Base-by-base conservation (phyloP, 2,329 filamentous ascomycete genomes). In the Colletotrichum sansevieriae region DNA sequence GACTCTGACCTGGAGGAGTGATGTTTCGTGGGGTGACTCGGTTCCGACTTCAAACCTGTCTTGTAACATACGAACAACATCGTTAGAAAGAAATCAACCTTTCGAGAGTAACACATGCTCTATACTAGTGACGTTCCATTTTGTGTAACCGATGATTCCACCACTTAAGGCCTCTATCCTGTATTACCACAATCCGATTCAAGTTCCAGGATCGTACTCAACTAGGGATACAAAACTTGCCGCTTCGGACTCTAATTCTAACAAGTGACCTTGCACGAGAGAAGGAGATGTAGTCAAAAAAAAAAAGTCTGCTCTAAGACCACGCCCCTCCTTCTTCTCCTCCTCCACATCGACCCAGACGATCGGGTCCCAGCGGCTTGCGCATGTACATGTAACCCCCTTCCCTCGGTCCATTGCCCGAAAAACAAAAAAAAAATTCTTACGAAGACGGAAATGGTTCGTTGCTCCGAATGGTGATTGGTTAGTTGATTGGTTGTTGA, bases 381-480 rank as follows among this genome's bases (percentile, higher is more conserved):
- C 46, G 43, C n/a, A 11, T 37, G 15, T 47, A 25, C 25, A n/a
- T 37, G 55, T 43, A 43, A 25, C 33, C 33, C 8, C 33, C 49
- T 9, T 3, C 2, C 51, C 33, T 57, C 61, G 65, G 61, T 55
- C 54, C 65, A 61, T 49, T 22, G 18, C 46, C 65, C 65, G 52
- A 67, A 39, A 43, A 33, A 10, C 6, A 25, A 20, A 51, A 25
- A 44, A 29, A n/a, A 11, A 4, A 29, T 11, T 11, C 41, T 13
- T 12, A 22, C 33, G 10, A 20, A 13, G 52, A 20, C 49, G 18
- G 41, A 56, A 62, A 22, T 18, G 44, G 64, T 8, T 37, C 10
- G 59, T 22, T 46, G 29, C 15, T 52, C 56, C 39, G 29, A 18
- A 46, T n/a, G 46, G 52, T n/a, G 49, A n/a, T n/a, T 37, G 46